phyloP scores from a whole-genome alignment of 139 green algal genomes.

The Chlamydomonas sp. region DNA sequence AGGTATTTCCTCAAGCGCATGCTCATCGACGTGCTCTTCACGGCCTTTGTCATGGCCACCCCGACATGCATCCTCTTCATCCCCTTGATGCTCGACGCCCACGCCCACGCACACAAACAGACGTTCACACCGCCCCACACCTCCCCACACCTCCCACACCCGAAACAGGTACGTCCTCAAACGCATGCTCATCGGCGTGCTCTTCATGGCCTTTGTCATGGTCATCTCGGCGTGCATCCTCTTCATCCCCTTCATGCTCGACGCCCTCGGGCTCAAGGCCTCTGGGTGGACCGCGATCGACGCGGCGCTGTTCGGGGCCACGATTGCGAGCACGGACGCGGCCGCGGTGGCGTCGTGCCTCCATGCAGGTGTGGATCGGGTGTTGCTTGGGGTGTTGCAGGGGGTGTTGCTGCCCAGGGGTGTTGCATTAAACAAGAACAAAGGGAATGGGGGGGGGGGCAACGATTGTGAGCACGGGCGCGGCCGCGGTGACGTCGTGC shows the following conservation, averaged over 20 bases:
- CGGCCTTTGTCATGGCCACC: constrained; percentile 69
- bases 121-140: no score
- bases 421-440: no score
- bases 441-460: no score
- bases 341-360: constrained; percentile 65
- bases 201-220: constrained; percentile 72
- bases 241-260: constrained; percentile 74
- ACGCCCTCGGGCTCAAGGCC: constrained; percentile 47
- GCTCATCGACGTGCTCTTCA: constrained; percentile 43
- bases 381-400: no score
- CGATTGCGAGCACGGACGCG: constrained; percentile 73
- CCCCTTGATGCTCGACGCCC: constrained; percentile 73
- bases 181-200: constrained; percentile 30
- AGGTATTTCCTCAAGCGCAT: no score
- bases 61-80: constrained; percentile 51
- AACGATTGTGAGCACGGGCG: constrained; percentile 73
- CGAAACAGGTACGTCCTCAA: no score
- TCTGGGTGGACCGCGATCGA: constrained; percentile 43
- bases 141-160: no score
- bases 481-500: constrained; percentile 64
- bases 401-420: no score
- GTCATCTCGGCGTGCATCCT: constrained; percentile 45
- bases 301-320: constrained; percentile 56
- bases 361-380: no score
- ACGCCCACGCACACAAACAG: no score